phyloP scores from a whole-genome alignment of 164 flowering plant species.

The Annona cherimola region DNA sequence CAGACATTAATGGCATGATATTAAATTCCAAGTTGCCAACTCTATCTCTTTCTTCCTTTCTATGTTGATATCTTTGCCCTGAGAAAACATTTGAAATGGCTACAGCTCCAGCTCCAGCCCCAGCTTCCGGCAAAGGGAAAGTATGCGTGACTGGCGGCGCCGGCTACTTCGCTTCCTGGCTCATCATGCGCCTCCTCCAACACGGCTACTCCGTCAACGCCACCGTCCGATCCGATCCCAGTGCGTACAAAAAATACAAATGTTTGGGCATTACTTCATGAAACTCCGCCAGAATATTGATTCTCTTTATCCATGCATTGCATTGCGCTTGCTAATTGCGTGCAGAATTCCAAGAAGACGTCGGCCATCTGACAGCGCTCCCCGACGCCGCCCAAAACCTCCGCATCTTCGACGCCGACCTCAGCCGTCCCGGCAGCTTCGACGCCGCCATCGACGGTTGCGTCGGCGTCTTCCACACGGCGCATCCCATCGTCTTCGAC shows the following conservation, averaged over 20 bases:
- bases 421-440: constrained; percentile 17
- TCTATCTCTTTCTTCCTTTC: too few species aligned
- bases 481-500: constrained; percentile 19
- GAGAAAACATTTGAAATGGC: too few species aligned
- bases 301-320: background rate
- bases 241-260: constrained; percentile 12
- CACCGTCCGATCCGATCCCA: constrained; percentile 32
- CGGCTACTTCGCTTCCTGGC: constrained; percentile 26
- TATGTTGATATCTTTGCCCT: too few species aligned
- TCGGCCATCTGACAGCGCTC: constrained; percentile 17
- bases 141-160: constrained; percentile 57
- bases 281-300: background rate
- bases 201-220: constrained; percentile 31
- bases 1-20: too few species aligned
- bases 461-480: constrained; percentile 21
- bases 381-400: constrained; percentile 24
- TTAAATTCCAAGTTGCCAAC: too few species aligned
- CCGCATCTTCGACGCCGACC: constrained; percentile 26
- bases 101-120: too few species aligned
- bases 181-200: constrained; percentile 29
- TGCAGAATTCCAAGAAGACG: constrained; percentile 21
- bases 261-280: background rate
- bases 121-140: constrained; percentile 4
- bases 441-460: constrained; percentile 12
- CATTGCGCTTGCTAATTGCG: background rate